A percentile compares a stretch with the other conserved stretches of the same genome.
Evolutionary conservation across 331 rosid genomes (phyloP).

Genomic region (Malus hybrid): DNA sequence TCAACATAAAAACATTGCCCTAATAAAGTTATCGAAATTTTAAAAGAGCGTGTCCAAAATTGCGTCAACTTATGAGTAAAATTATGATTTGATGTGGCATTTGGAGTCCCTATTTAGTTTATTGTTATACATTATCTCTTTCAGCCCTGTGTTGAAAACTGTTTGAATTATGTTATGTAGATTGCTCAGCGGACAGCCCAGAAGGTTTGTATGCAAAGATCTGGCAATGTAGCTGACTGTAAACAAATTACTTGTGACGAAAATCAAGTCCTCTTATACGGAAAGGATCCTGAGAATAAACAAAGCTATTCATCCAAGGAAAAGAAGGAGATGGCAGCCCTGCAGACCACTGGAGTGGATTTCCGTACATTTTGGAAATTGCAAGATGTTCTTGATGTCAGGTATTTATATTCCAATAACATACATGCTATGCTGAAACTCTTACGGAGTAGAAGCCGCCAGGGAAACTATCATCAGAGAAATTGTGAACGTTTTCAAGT

Average conservation of each 20-base stretch:
- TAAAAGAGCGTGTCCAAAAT: background rate
- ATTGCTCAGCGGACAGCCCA: slow-evolving; percentile 67
- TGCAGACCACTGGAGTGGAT: slow-evolving; percentile 75
- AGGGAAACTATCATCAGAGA: slow-evolving; percentile 82
- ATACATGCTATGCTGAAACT: slow-evolving; percentile 51
- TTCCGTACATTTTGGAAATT: slow-evolving; percentile 61
- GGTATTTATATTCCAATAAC: slow-evolving; percentile 66
- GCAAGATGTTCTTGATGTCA: slow-evolving; percentile 55
- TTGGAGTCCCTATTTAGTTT: background rate
- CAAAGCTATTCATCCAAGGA: slow-evolving; percentile 37
- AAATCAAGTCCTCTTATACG: slow-evolving; percentile 66
- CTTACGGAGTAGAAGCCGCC: slow-evolving; percentile 89
- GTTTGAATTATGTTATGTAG: slow-evolving; percentile 24
- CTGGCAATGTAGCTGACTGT: slow-evolving; percentile 55
- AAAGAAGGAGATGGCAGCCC: slow-evolving; percentile 61
- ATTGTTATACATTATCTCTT: background rate
- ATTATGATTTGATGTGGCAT: background rate
- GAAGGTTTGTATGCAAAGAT: slow-evolving; percentile 65
- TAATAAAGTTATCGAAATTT: too few relatives aligned
- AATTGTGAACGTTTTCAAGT: slow-evolving; percentile 62
- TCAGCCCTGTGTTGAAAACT: slow-evolving; percentile 1
- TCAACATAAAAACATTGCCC: background rate
- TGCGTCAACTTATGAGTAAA: background rate
- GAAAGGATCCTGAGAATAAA: slow-evolving; percentile 34
- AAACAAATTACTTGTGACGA: slow-evolving; percentile 62